phyloP scores from a whole-genome alignment of 1,284 basidiomycete genomes.

The Ganoderma meredithae region DNA sequence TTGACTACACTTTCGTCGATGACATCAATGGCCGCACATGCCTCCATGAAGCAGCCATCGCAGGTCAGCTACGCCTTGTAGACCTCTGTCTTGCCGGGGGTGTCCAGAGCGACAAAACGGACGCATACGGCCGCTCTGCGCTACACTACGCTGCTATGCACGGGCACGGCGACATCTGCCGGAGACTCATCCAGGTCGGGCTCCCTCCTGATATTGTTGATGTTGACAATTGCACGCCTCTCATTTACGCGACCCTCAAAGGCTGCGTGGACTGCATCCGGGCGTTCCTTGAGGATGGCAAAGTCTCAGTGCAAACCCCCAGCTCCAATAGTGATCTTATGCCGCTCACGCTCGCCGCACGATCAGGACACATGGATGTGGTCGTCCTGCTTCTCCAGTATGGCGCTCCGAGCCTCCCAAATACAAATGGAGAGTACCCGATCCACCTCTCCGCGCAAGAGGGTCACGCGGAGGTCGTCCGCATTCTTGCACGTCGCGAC shows the following conservation, averaged over 20 bases:
- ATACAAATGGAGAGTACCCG: constrained; percentile 95
- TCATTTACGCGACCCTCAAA: constrained; percentile 91
- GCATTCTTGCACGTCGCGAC: constrained; percentile 75
- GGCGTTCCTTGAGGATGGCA: constrained; percentile 76
- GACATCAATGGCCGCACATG: constrained; percentile 97
- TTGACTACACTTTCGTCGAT: constrained; percentile 93
- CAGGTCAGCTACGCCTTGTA: constrained; percentile 84
- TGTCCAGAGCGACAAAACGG: constrained; percentile 73
- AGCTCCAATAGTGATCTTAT: constrained; percentile 76
- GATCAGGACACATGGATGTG: constrained; percentile 89
- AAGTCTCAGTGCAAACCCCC: constrained; percentile 64
- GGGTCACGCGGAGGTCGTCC: constrained; percentile 88
- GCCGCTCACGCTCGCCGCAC: constrained; percentile 91
- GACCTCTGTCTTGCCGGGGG: constrained; percentile 82
- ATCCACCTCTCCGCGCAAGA: constrained; percentile 98
- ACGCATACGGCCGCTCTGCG: constrained; percentile 92
- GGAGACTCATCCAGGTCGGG: constrained; percentile 75
- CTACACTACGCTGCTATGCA: constrained; percentile 98
- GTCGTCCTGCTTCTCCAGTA: constrained; percentile 80
- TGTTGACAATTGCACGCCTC: constrained; percentile 93
- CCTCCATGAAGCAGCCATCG: constrained; percentile 93
- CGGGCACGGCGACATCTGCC: constrained; percentile 83
- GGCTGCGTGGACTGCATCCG: constrained; percentile 86
- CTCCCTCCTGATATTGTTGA: constrained; percentile 80
- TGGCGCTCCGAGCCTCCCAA: constrained; percentile 83